Conservation (phyloP, 306 rosid species). For the Delonix regia region DNA sequence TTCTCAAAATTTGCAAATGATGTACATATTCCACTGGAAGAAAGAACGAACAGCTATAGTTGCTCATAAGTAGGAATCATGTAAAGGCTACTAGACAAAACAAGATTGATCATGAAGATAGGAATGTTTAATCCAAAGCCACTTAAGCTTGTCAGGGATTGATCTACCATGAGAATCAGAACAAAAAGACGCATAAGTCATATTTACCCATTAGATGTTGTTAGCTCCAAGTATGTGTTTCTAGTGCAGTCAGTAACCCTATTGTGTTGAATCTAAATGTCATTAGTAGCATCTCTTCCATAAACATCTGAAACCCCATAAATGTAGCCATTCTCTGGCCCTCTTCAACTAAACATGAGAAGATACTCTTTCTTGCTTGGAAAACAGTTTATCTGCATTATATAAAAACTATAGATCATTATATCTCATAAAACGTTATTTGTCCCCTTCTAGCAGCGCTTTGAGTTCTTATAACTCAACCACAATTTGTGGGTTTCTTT, state of each 20-base stretch:
- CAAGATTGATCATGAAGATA: neutral
- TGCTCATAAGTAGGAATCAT: neutral
- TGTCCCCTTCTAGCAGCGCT: neutral
- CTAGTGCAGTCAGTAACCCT: neutral
- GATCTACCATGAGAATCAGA: neutral
- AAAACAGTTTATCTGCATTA: neutral
- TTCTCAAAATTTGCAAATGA: neutral
- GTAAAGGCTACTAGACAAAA: neutral
- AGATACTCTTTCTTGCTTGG: neutral
- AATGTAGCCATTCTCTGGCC: neutral
- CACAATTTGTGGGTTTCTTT: neutral
- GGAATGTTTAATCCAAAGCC: neutral
- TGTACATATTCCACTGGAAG: neutral
- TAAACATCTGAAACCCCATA: neutral
- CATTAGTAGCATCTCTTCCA: conserved; percentile 1
- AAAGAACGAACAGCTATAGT: neutral
- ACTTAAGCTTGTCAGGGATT: neutral
- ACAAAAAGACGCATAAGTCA: neutral
- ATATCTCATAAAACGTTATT: neutral
- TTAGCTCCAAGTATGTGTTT: neutral
- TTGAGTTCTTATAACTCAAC: neutral
- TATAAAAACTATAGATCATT: neutral
- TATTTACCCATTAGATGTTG: neutral
- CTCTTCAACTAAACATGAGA: neutral
- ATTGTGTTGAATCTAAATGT: neutral